phyloP scores from a whole-genome alignment of 2,329 filamentous ascomycete species.

The Monosporascus sp. region DNA sequence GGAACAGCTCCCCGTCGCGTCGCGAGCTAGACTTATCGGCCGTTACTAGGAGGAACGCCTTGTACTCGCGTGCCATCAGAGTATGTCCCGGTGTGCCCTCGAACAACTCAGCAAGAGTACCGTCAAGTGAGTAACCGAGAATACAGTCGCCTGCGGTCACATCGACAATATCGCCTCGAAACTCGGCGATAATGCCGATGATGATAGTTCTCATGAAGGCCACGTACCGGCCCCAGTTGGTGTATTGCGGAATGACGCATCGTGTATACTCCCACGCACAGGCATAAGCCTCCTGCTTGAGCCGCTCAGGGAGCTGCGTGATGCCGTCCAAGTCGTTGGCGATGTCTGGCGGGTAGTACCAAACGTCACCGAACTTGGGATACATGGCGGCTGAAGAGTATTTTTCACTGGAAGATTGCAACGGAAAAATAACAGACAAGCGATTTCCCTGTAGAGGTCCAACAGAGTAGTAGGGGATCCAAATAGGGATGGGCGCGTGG shows the following conservation, averaged over 20 bases:
- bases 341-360: no score
- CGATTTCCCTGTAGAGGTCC: no score
- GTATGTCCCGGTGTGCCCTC: slow-evolving; percentile 6
- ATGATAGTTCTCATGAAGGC: slow-evolving; percentile 17
- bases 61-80: slow-evolving; percentile 15
- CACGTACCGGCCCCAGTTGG: slow-evolving; percentile 18
- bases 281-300: slow-evolving; percentile 9
- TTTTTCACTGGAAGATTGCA: no score
- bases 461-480: no score
- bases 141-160: slow-evolving; percentile 4
- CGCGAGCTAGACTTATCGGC: slow-evolving; percentile 13
- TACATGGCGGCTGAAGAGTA: no score
- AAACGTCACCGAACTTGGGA: no score
- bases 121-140: slow-evolving; percentile 14
- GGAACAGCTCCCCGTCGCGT: slow-evolving; percentile 17
- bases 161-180: slow-evolving; percentile 13
- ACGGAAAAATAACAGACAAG: no score
- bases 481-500: no score
- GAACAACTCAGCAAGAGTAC: slow-evolving; percentile 11
- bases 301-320: no score
- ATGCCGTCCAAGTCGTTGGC: no score
- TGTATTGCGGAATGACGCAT: slow-evolving; percentile 19
- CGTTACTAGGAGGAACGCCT: slow-evolving; percentile 15
- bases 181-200: slow-evolving; percentile 18
- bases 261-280: slow-evolving; percentile 21